A percentile compares a stretch with the other conserved stretches of the same genome.
Conservation (phyloP, 2,329 filamentous ascomycete species). For the Tetracladium maxilliforme region DNA sequence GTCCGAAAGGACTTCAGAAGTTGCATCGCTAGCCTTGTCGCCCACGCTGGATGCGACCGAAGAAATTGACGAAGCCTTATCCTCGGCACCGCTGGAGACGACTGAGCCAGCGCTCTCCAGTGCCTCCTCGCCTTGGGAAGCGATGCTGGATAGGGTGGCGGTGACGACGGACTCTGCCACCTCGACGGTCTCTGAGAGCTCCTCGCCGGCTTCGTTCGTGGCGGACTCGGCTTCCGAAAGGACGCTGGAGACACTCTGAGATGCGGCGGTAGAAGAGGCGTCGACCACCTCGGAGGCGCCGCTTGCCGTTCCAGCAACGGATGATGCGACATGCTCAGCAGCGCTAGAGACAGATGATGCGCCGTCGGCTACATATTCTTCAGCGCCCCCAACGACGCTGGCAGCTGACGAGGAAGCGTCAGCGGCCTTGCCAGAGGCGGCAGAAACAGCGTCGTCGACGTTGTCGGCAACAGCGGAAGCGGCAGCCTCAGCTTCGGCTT, state of each 20-base stretch:
- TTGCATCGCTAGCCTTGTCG: no score
- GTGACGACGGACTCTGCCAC: neutral
- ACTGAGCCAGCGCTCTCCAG: no score
- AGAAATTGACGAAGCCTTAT: no score
- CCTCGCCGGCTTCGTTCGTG: neutral
- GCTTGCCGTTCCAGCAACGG: conserved; percentile 15
- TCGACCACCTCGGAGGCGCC: conserved; percentile 4
- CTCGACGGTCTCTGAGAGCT: neutral
- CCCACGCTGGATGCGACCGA: no score
- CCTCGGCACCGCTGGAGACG: no score
- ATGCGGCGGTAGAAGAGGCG: conserved; percentile 14
- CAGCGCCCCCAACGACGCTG: conserved; percentile 5
- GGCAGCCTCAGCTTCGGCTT: conserved; percentile 8
- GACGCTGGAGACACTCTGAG: conserved; percentile 13
- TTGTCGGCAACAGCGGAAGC: conserved; percentile 8
- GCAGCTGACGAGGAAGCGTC: conserved; percentile 7
- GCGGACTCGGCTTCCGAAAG: conserved; percentile 5
- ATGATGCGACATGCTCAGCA: conserved; percentile 11
- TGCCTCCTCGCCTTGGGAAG: no score
- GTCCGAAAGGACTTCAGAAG: no score
- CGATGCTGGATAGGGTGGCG: no score
- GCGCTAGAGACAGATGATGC: conserved; percentile 11
- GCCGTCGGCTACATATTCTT: conserved; percentile 7
- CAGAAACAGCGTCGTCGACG: conserved; percentile 7
- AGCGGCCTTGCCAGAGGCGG: conserved; percentile 8